These are phyloP conservation scores for Metschnikowia noctiluminum DNA, from an alignment of 805 yeast species.

Conservation along the genomic window DNA sequence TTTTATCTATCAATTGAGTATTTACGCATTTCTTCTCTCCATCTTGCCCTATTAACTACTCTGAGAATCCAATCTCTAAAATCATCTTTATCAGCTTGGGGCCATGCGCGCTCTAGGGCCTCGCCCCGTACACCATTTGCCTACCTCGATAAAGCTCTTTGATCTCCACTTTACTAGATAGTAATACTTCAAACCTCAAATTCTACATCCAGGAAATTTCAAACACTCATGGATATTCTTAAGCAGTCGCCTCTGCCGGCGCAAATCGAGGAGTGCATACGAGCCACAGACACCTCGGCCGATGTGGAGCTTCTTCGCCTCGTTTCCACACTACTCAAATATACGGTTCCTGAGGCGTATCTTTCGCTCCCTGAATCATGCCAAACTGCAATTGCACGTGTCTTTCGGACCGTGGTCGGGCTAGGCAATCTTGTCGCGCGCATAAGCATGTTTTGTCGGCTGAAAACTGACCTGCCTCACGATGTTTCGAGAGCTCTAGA, in stretches of 20 bases:
- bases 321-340: conserved; percentile 25
- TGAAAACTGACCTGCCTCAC: conserved; percentile 13
- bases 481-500: conserved; percentile 4
- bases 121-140: too few species aligned
- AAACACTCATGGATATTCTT: conserved; percentile 10
- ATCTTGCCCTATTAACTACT: too few species aligned
- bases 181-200: not conserved
- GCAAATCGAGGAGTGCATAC: conserved; percentile 12
- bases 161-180: not conserved
- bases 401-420: conserved; percentile 27
- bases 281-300: not conserved
- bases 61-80: too few species aligned
- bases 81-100: too few species aligned
- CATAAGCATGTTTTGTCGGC: conserved; percentile 7
- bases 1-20: too few species aligned
- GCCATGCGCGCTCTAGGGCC: too few species aligned
- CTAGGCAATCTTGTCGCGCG: conserved; percentile 28
- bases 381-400: conserved; percentile 8
- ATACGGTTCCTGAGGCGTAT: conserved; percentile 34
- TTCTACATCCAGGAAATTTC: not conserved
- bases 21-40: too few species aligned
- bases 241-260: conserved; percentile 11
- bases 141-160: too few species aligned
- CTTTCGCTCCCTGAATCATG: conserved; percentile 15
- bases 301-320: conserved; percentile 14